Evolutionary conservation across 805 yeast species (phyloP), one percentile per base, ranked within the genome.

Genomic region (Yarrowia divulgata): DNA sequence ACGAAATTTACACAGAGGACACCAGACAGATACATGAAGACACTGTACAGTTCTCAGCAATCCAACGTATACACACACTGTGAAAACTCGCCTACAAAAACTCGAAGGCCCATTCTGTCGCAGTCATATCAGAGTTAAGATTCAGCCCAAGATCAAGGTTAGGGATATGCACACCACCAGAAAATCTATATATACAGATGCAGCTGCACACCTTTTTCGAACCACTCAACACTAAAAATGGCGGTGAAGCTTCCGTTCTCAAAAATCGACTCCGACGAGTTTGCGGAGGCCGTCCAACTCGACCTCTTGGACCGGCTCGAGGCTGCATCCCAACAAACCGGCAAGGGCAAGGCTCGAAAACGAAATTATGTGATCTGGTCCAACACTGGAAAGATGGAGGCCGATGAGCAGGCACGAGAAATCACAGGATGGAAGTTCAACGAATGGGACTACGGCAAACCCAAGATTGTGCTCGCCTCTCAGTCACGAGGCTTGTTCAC

Each of bases 401-500:
- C 40, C 7, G 68, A 48, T 12, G 57, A 63, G 8, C 35, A 48
- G 60, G 75, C 35, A 10, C 66, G 66, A 3, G 35, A 32, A 34
- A 55, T 79, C 29, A 70, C 73, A 4, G 77, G 81, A 10, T 94
- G 98, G 98, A 90, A 88, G 77, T 93, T 92, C 79, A 87, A 88
- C 70, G 99, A 94, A 73, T 93, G 92, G 90, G 97, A 91, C 74
- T 94, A 91, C 75, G 86, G 87, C 18, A 85, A 83, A 68, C 79
- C 81, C 10, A 83, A 83, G 62, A 79, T 86, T 6, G 70, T 69
- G 0, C 79, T 94, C 9, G 97, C 97, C 0, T 82, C 87, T 6
- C 79, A 87, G 66, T 97, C 98, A 0, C 83, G 99, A 69, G 99
- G 99, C 0, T 77, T 94, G 16, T 94, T 94, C 77, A 79, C 79